These are phyloP conservation scores for Barnettozyma wickerhamii DNA, from an alignment of 805 yeast species.

Conservation along the genomic window DNA sequence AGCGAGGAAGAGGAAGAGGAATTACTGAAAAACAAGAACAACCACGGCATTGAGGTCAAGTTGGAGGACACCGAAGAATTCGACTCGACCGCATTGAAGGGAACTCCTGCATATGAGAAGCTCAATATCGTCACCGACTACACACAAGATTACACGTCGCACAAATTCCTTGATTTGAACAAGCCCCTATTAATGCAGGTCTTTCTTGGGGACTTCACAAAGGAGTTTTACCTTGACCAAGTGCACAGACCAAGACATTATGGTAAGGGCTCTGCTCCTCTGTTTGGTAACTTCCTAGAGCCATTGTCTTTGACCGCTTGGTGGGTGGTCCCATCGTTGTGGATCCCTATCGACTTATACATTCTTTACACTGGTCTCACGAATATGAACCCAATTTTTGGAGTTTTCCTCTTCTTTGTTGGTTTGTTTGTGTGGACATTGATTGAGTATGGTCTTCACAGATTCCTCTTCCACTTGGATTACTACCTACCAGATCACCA, in stretches of 20 bases:
- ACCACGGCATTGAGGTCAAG: slow-evolving; percentile 53
- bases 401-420: slow-evolving; percentile 57
- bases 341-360: slow-evolving; percentile 79
- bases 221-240: slow-evolving; percentile 90
- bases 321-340: slow-evolving; percentile 84
- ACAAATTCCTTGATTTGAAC: slow-evolving; percentile 81
- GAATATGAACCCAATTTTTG: slow-evolving; percentile 39
- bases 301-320: slow-evolving; percentile 90
- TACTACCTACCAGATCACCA: slow-evolving; percentile 78
- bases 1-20: slow-evolving; percentile 73
- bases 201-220: slow-evolving; percentile 66
- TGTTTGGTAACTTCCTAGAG: slow-evolving; percentile 92
- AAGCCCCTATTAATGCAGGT: slow-evolving; percentile 83
- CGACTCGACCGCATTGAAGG: slow-evolving; percentile 54
- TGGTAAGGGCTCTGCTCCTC: slow-evolving; percentile 94
- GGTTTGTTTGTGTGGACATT: slow-evolving; percentile 95
- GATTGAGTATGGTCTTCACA: slow-evolving; percentile 81
- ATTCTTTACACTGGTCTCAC: slow-evolving; percentile 56
- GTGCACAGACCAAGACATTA: slow-evolving; percentile 98
- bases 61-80: slow-evolving; percentile 36
- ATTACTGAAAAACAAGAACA: slow-evolving; percentile 53
- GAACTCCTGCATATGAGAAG: slow-evolving; percentile 69
- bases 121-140: slow-evolving; percentile 78
- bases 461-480: slow-evolving; percentile 93
- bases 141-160: slow-evolving; percentile 61